Evolutionary conservation across 768 basidiomycete genomes (phyloP), one percentile per base, ranked within the genome.

Genomic region (Pulveroboletus frians): DNA sequence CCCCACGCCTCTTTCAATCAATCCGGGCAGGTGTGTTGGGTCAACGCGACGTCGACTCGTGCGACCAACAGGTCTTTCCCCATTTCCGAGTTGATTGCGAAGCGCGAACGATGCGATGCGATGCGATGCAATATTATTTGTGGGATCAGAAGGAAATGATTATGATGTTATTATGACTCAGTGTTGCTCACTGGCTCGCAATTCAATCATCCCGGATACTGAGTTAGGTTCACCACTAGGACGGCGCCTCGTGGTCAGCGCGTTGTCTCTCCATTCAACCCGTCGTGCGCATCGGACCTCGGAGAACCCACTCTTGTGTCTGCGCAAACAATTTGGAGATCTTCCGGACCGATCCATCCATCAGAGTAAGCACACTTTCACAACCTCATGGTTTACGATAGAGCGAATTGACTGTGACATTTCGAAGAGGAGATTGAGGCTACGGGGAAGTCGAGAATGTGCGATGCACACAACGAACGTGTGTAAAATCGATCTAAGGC

Each of bases 161-260:
- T 11, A 31, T 31, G 15, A 15, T 32, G 15, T 35, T 35, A 38
- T 13, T 23, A 38, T n/a, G 39, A 18, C 9, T 9, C 39, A 26
- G 26, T 20, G 39, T 35, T 43, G 35, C 37, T 17, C 35, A 6
- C 18, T 47, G 30, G 36, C 17, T 39, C 46, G 32, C 42, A 18
- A 48, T 40, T 42, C 20, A 14, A 47, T 35, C 46, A 42, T 27
- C 43, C 32, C 21, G 17, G 32, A 15, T 29, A 46, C 43, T 47
- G 54, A 55, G 53, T 62, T 62, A 62, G 44, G 56, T 64, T 62
- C 43, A 49, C 41, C 42, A 43, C 26, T 43, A 9, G 26, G 50
- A 43, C 11, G 13, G 21, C 18, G 51, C 59, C 62, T 63, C 63
- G 50, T 65, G 62, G 61, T 44, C 30, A 44, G 58, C 47, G 62